phyloP scores from a whole-genome alignment of 2,329 filamentous ascomycete genomes.

The Botrytis fragariae region DNA sequence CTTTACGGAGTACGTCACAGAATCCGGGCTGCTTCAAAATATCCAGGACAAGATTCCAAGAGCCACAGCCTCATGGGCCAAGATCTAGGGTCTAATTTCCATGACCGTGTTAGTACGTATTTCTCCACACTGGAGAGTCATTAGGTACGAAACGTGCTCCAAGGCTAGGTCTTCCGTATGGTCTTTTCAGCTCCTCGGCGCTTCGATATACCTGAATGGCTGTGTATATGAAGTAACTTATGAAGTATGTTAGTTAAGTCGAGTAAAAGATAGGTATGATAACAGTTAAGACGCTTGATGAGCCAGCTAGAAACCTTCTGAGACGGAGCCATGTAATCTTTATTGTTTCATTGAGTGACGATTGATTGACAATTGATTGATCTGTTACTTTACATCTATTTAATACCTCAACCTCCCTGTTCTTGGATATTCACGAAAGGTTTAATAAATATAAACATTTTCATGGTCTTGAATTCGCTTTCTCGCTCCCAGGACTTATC shows the following conservation, averaged over 20 bases:
- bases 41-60: constrained; percentile 2
- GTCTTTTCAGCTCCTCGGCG: neutral
- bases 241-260: neutral
- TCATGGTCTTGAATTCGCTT: neutral
- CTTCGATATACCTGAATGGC: neutral
- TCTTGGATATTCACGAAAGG: neutral
- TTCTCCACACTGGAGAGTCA: constrained; percentile 11
- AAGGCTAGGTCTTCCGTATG: neutral
- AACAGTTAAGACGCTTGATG: neutral
- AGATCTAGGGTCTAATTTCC: neutral
- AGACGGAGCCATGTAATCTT: neutral
- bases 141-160: constrained; percentile 15
- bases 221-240: neutral
- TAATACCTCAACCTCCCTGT: neutral
- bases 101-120: constrained; percentile 1
- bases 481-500: neutral
- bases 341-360: neutral
- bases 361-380: neutral
- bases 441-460: neutral
- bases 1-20: neutral
- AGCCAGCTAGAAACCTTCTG: neutral
- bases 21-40: neutral
- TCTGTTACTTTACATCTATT: neutral
- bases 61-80: constrained; percentile 10
- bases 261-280: neutral